phyloP scores from a whole-genome alignment of 495 filamentous ascomycete species.

The Penicillium daleae region DNA sequence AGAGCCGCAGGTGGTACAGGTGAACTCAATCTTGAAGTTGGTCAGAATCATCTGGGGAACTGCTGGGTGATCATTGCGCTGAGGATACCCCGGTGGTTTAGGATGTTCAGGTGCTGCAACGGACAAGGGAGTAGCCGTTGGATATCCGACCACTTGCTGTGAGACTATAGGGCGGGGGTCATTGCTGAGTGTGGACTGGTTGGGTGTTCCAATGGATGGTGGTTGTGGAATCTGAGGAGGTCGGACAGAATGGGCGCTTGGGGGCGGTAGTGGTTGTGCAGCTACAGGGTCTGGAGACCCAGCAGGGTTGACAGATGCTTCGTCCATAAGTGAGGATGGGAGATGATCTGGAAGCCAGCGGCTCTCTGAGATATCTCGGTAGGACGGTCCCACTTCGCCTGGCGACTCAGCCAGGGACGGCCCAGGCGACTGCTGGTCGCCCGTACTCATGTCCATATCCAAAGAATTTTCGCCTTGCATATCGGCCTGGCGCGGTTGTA shows the following conservation, averaged over 20 bases:
- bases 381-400: constrained; percentile 26
- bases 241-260: constrained; percentile 30
- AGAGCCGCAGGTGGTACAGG: constrained; percentile 48
- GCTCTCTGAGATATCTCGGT: constrained; percentile 35
- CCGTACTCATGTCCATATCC: constrained; percentile 28
- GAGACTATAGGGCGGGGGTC: constrained; percentile 30
- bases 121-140: constrained; percentile 24
- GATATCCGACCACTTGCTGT: constrained; percentile 29
- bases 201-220: constrained; percentile 27
- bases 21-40: constrained; percentile 53
- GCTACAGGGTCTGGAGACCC: constrained; percentile 29
- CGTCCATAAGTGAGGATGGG: constrained; percentile 34
- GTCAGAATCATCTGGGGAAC: constrained; percentile 41
- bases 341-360: constrained; percentile 44
- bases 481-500: constrained; percentile 39
- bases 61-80: constrained; percentile 31
- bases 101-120: constrained; percentile 26
- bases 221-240: constrained; percentile 27
- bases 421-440: constrained; percentile 27
- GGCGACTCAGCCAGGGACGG: constrained; percentile 29
- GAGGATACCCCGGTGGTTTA: constrained; percentile 32
- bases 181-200: constrained; percentile 25
- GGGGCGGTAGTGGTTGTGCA: constrained; percentile 19
- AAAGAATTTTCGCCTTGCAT: constrained; percentile 27
- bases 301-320: constrained; percentile 30